These are phyloP conservation scores for Podaxis pistillaris DNA, from an alignment of 768 basidiomycete genomes.

Conservation along the genomic window DNA sequence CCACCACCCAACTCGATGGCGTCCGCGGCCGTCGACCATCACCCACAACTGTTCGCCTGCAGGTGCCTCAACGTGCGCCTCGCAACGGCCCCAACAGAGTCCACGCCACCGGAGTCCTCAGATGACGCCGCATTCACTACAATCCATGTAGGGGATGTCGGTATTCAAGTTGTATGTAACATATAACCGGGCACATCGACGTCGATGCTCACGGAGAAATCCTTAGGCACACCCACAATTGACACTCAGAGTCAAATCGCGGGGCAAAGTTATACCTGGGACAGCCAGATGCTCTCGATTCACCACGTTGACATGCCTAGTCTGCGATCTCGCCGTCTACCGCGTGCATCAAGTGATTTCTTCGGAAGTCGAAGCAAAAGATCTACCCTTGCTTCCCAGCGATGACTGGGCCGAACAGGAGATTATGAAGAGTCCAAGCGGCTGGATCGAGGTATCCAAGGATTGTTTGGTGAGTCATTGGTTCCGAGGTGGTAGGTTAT, in stretches of 20 bases:
- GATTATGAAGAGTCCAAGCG: constrained; percentile 60
- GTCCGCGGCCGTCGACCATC: constrained; percentile 22
- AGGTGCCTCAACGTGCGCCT: constrained; percentile 73
- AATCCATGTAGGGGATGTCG: constrained; percentile 65
- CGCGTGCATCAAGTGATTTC: constrained; percentile 64
- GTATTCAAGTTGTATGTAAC: constrained; percentile 59
- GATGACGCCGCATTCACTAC: constrained; percentile 44
- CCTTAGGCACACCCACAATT: constrained; percentile 64
- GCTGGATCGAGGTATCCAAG: constrained; percentile 73
- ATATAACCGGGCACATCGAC: background rate
- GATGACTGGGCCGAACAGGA: constrained; percentile 79
- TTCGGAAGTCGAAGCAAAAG: constrained; percentile 55
- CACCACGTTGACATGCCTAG: constrained; percentile 65
- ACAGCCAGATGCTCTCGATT: constrained; percentile 54
- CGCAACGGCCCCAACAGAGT: constrained; percentile 32
- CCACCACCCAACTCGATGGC: constrained; percentile 28
- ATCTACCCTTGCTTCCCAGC: constrained; percentile 65
- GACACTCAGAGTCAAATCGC: constrained; percentile 62
- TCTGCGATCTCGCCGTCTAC: constrained; percentile 65
- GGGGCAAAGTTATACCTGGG: constrained; percentile 39
- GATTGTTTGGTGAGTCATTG: constrained; percentile 61
- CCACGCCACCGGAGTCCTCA: constrained; percentile 30
- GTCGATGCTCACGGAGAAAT: constrained; percentile 7
- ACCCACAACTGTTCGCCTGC: constrained; percentile 47
- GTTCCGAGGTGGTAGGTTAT: constrained; percentile 7